phyloP scores from a whole-genome alignment of 2,329 filamentous ascomycete genomes.

The Fusarium brachygibbosum region DNA sequence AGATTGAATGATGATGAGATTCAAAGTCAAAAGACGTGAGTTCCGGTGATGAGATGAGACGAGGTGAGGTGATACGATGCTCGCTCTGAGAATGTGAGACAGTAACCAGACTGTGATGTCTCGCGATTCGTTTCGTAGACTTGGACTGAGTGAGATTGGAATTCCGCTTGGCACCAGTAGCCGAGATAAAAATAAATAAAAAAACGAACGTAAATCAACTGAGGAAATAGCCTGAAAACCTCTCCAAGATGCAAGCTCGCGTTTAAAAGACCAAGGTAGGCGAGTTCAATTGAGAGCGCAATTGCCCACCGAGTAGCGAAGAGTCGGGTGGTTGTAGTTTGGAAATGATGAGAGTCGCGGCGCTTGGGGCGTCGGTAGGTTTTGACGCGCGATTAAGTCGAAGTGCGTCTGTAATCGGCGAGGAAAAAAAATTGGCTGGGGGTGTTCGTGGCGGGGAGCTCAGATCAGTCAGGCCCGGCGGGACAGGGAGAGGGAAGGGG shows the following conservation, averaged over 20 bases:
- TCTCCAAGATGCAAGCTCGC: conserved; percentile 23
- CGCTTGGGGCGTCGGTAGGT: conserved; percentile 50
- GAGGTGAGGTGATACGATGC: conserved; percentile 33
- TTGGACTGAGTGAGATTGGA: conserved; percentile 8
- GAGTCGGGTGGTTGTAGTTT: conserved; percentile 34
- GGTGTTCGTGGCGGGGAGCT: conserved; percentile 48
- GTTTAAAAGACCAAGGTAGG: conserved; percentile 17
- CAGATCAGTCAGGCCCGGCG: conserved; percentile 43
- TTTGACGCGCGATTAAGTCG: conserved; percentile 52
- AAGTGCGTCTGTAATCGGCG: conserved; percentile 49
- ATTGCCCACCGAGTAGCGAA: conserved; percentile 14
- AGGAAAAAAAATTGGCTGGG: conserved; percentile 42
- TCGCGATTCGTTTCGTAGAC: conserved; percentile 9
- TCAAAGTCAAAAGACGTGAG: conserved; percentile 17
- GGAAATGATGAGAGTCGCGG: conserved; percentile 44
- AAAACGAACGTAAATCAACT: conserved; percentile 20
- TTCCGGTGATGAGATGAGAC: conserved; percentile 1
- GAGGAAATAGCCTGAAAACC: conserved; percentile 27
- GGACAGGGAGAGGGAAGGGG: conserved; percentile 18
- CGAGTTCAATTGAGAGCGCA: neutral
- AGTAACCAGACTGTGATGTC: conserved; percentile 46
- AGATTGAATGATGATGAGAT: conserved; percentile 12
- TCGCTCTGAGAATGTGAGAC: conserved; percentile 27
- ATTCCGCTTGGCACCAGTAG: conserved; percentile 18
- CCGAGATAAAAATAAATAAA: conserved; percentile 20